Conservation (phyloP, 257 asterid genomes). For the Gentiana dahurica region DNA sequence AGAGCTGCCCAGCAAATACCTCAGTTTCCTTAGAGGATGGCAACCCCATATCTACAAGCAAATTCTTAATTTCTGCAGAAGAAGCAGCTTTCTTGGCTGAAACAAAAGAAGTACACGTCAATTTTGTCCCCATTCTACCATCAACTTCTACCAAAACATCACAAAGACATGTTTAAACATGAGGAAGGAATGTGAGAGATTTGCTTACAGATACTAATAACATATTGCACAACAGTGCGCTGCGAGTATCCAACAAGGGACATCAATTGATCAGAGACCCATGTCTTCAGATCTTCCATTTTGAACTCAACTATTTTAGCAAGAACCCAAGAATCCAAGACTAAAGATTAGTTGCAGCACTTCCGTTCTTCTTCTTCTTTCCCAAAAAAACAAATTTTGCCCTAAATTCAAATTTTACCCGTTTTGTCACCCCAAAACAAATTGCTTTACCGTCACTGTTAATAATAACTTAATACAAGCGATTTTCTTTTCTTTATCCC, state of each 20-base stretch:
- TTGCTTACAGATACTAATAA: constrained; percentile 46
- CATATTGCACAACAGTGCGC: constrained; percentile 53
- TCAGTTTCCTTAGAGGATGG: constrained; percentile 49
- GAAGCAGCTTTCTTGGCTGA: constrained; percentile 87
- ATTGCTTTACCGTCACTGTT: no score
- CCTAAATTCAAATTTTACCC: no score
- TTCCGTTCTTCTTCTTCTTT: no score
- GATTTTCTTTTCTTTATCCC: no score
- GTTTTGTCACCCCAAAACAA: no score
- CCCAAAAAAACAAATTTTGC: no score
- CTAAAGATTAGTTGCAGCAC: no score
- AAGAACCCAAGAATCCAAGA: no score
- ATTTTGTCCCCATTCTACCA: not conserved
- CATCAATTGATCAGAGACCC: constrained; percentile 77
- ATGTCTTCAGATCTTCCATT: constrained; percentile 64
- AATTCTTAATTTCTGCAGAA: constrained; percentile 55
- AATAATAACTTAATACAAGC: no score
- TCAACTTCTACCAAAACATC: not conserved
- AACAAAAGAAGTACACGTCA: constrained; percentile 5
- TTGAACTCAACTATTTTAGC: no score
- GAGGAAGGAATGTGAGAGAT: not conserved
- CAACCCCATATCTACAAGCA: constrained; percentile 52
- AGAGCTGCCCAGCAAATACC: constrained; percentile 62
- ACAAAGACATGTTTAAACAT: no score
- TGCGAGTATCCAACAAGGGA: constrained; percentile 72